Conservation (phyloP, 495 filamentous ascomycete species). For the Aspergillus homomorphus region DNA sequence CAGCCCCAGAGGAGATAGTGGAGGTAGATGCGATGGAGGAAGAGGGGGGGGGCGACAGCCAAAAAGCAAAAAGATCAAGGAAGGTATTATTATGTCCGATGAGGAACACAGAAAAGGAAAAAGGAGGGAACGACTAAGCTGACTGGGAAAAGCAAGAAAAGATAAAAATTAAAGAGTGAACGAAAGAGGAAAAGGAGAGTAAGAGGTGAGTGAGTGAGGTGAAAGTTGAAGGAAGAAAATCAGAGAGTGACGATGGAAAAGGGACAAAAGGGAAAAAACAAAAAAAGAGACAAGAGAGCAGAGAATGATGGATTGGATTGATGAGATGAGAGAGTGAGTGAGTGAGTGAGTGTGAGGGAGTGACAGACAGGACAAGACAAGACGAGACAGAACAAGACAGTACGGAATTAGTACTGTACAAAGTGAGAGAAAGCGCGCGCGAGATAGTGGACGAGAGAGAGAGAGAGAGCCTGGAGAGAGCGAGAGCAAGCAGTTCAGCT, state of each 20-base stretch:
- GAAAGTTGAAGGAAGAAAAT: not conserved
- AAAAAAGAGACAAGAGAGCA: conserved; percentile 5
- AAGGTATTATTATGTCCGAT: conserved; percentile 20
- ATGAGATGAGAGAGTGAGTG: conserved; percentile 12
- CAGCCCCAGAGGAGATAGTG: not conserved
- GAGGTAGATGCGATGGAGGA: not conserved
- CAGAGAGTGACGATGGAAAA: conserved; percentile 10
- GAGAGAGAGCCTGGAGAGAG: conserved; percentile 13
- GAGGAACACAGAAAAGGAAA: conserved; percentile 20
- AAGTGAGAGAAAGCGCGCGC: no score
- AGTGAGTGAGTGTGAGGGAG: conserved; percentile 21
- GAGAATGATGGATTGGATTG: conserved; percentile 11
- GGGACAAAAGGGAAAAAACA: not conserved
- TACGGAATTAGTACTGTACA: conserved; percentile 1
- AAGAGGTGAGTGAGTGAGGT: conserved; percentile 4
- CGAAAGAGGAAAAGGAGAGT: conserved; percentile 25
- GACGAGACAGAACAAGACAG: conserved; percentile 11
- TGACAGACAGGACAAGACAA: conserved; percentile 15
- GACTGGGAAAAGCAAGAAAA: conserved; percentile 11
- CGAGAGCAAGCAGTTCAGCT: conserved; percentile 12
- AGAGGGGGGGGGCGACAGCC: conserved; percentile 2
- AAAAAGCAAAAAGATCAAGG: conserved; percentile 5
- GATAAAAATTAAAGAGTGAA: conserved; percentile 12
- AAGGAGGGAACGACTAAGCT: conserved; percentile 23
- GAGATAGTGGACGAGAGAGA: conserved; percentile 11